A percentile compares a stretch with the other conserved stretches of the same genome.
These are phyloP conservation scores for Boletellus sp. DNA, from an alignment of 768 basidiomycete species.

Conservation along the genomic window DNA sequence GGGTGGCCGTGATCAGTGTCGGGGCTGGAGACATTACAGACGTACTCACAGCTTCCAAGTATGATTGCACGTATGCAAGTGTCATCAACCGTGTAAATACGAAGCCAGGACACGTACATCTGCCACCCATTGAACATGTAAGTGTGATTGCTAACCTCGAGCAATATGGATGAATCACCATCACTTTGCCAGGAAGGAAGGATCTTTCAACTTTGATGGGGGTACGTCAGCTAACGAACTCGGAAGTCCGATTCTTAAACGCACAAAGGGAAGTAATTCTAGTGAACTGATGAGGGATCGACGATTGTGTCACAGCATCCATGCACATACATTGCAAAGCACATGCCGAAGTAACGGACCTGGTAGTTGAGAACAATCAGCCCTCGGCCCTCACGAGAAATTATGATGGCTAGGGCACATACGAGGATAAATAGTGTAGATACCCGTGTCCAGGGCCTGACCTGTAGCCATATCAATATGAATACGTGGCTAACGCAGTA, in stretches of 20 bases:
- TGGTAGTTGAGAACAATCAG: not conserved
- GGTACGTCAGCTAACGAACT: not conserved
- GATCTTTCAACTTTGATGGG: not conserved
- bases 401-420: not conserved
- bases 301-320: not conserved
- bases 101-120: not conserved
- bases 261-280: not conserved
- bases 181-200: not conserved
- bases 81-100: not conserved
- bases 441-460: not conserved
- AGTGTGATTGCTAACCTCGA: not conserved
- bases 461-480: not conserved
- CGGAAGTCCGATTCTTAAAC: not conserved
- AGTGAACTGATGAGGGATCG: not conserved
- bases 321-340: not conserved
- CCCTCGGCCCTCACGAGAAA: not conserved
- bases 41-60: not conserved
- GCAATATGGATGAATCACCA: not conserved
- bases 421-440: not conserved
- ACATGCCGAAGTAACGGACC: not conserved
- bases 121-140: not conserved
- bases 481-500: too few species aligned
- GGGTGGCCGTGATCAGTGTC: not conserved
- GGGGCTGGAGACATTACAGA: not conserved
- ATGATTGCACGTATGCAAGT: not conserved